phyloP scores from a whole-genome alignment of 225 moss, liverwort and hornwort genomes.

The Polytrichum formosum region DNA sequence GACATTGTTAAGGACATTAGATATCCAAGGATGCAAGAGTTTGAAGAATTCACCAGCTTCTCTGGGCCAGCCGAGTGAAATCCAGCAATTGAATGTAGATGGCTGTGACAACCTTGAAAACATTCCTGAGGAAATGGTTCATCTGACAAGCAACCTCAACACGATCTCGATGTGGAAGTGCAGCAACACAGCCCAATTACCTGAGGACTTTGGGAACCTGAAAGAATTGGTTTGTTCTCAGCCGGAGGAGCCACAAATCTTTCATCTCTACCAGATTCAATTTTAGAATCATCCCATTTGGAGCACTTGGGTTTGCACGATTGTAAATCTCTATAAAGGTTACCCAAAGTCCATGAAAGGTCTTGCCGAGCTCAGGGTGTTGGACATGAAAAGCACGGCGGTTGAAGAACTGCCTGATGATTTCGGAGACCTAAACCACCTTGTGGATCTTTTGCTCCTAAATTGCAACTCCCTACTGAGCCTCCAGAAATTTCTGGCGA shows the following conservation, averaged over 20 bases:
- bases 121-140: slow-evolving; percentile 14
- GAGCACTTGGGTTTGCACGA: slow-evolving; percentile 3
- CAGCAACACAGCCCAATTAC: slow-evolving; percentile 11
- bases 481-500: slow-evolving; percentile 27
- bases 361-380: slow-evolving; percentile 16
- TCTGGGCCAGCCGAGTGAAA: slow-evolving; percentile 12
- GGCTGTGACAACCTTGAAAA: slow-evolving; percentile 19
- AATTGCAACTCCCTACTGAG: neutral
- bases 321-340: slow-evolving; percentile 1
- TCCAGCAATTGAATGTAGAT: slow-evolving; percentile 22
- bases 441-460: slow-evolving; percentile 13
- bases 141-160: slow-evolving; percentile 15
- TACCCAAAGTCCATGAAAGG: slow-evolving; percentile 27
- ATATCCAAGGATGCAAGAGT: slow-evolving; percentile 26
- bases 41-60: slow-evolving; percentile 11
- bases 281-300: slow-evolving; percentile 23
- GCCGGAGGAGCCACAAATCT: slow-evolving; percentile 14
- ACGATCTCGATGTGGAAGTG: slow-evolving; percentile 14
- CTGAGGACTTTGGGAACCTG: slow-evolving; percentile 19
- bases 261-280: slow-evolving; percentile 20
- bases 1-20: too few species aligned
- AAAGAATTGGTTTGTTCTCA: slow-evolving; percentile 9
- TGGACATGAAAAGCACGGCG: neutral
- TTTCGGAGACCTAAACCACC: slow-evolving; percentile 18
- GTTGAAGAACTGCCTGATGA: slow-evolving; percentile 12